Percentiles rank a stretch among this genome's conserved stretches.
Conservation (phyloP, 202 grass and related monocot genomes). For the Bolboschoenoplectus hybrid region DNA sequence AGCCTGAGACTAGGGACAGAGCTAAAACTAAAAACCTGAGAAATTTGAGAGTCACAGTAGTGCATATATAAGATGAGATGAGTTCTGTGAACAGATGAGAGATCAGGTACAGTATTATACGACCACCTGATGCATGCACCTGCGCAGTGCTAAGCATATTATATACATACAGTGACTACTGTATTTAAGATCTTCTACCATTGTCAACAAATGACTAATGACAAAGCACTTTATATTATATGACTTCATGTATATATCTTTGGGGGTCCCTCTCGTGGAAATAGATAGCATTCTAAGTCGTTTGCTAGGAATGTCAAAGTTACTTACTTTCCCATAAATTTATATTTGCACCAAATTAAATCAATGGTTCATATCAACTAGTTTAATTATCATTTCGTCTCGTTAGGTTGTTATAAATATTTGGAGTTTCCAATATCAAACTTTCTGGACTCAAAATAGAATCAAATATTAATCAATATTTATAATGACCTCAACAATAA, state of each 20-base stretch:
- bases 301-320: not conserved
- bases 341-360: not conserved
- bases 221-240: not conserved
- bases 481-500: too few species aligned
- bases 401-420: too few species aligned
- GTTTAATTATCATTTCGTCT: too few species aligned
- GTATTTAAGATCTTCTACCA: not conserved
- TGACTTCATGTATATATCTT: not conserved
- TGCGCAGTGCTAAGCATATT: too few species aligned
- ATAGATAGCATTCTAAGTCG: not conserved
- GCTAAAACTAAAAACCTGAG: not conserved
- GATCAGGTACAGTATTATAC: too few species aligned
- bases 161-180: not conserved
- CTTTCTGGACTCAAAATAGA: too few species aligned
- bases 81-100: not conserved
- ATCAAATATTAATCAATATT: too few species aligned
- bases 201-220: not conserved
- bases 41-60: not conserved
- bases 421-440: too few species aligned
- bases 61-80: not conserved
- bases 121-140: too few species aligned
- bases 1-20: not conserved
- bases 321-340: not conserved
- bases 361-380: too few species aligned
- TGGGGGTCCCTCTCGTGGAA: not conserved